Conservation (phyloP, 2,329 filamentous ascomycete genomes). For the Fusarium annulatum region DNA sequence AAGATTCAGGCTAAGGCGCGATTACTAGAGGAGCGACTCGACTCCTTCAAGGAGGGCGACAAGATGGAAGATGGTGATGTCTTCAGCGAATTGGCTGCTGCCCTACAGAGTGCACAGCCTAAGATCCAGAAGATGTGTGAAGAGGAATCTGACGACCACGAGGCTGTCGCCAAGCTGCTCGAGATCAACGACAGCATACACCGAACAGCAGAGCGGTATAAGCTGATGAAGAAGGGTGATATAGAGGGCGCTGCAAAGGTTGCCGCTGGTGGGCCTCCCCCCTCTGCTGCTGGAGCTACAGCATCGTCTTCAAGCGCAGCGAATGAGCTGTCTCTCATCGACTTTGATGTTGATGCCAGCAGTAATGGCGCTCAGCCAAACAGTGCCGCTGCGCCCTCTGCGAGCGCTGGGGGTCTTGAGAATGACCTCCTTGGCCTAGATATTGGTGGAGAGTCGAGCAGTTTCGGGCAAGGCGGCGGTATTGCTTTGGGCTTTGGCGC, state of each 20-base stretch:
- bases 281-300: constrained; percentile 70
- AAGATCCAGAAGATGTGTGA: constrained; percentile 99
- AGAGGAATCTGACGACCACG: constrained; percentile 96
- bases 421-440: constrained; percentile 92
- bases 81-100: constrained; percentile 85
- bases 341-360: constrained; percentile 77
- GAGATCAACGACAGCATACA: constrained; percentile 99
- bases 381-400: constrained; percentile 42
- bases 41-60: constrained; percentile 84
- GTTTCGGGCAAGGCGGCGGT: constrained; percentile 79
- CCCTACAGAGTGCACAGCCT: constrained; percentile 91
- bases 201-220: constrained; percentile 93
- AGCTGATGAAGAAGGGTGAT: constrained; percentile 95
- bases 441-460: constrained; percentile 70
- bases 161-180: constrained; percentile 93
- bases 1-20: constrained; percentile 97
- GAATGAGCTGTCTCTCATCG: constrained; percentile 90
- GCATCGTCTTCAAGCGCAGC: constrained; percentile 54
- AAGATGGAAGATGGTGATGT: constrained; percentile 76
- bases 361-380: constrained; percentile 53
- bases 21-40: constrained; percentile 90
- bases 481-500: constrained; percentile 85
- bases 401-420: constrained; percentile 76
- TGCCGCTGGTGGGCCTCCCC: constrained; percentile 75
- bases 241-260: constrained; percentile 85